A percentile compares a stretch with the other conserved stretches of the same genome.
These are phyloP conservation scores for Sphagnurus paluster DNA, from an alignment of 1,284 basidiomycete species.

Conservation along the genomic window DNA sequence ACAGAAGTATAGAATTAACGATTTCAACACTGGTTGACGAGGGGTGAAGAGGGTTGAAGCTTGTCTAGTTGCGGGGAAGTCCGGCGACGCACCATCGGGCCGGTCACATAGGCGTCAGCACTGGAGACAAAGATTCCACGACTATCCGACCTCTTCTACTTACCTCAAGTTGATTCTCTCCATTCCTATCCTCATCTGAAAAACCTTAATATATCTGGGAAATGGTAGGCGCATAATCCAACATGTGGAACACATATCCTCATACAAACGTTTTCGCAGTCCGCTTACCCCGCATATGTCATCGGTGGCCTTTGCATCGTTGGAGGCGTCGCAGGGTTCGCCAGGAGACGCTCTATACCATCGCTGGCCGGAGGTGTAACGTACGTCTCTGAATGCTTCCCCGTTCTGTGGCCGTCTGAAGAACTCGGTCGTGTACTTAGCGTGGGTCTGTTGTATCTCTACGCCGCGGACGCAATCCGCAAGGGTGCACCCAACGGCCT, in stretches of 20 bases:
- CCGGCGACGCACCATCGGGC: too few relatives aligned
- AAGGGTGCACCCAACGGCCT: conserved; percentile 72
- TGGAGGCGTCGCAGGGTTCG: conserved; percentile 75
- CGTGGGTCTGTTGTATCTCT: conserved; percentile 77
- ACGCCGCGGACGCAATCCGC: conserved; percentile 73
- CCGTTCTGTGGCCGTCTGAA: conserved; percentile 1
- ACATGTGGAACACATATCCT: not conserved
- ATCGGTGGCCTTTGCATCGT: conserved; percentile 80
- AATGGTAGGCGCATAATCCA: conserved; percentile 6
- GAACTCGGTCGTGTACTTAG: conserved; percentile 33
- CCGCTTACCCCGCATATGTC: conserved; percentile 77
- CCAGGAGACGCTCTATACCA: conserved; percentile 69
- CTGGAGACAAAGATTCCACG: too few relatives aligned
- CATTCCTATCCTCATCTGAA: too few relatives aligned
- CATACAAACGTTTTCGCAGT: conserved; percentile 41
- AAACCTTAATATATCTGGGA: too few relatives aligned
- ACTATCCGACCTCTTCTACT: too few relatives aligned
- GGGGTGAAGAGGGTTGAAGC: too few relatives aligned
- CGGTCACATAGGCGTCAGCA: too few relatives aligned
- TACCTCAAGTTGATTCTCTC: too few relatives aligned
- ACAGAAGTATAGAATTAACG: too few relatives aligned
- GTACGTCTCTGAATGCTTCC: conserved; percentile 35
- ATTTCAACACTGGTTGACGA: too few relatives aligned
- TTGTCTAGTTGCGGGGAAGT: too few relatives aligned
- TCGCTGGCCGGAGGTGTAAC: conserved; percentile 80